Percentiles rank a stretch among this genome's conserved stretches.
These are phyloP conservation scores for Mycena kentingensis DNA, from an alignment of 768 basidiomycete genomes.

Conservation along the genomic window DNA sequence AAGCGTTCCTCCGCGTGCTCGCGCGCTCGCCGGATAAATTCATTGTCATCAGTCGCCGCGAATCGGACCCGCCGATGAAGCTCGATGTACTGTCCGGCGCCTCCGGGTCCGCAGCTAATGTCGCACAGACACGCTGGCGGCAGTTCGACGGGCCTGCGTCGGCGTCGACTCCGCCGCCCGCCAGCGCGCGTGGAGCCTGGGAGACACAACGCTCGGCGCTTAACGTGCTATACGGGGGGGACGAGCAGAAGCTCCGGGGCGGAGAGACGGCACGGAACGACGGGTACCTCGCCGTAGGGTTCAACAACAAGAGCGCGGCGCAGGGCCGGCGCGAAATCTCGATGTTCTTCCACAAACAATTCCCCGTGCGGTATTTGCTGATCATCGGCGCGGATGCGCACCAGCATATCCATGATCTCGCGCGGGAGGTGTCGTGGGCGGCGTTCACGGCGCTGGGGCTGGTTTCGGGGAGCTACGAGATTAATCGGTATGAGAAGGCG, in stretches of 20 bases:
- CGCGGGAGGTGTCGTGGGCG: conserved; percentile 30
- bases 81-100: too few species aligned
- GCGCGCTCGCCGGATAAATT: conserved; percentile 35
- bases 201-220: conserved; percentile 11
- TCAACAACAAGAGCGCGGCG: conserved; percentile 10
- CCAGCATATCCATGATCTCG: conserved; percentile 14
- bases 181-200: conserved; percentile 18
- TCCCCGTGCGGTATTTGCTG: conserved; percentile 36
- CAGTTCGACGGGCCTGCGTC: conserved; percentile 28
- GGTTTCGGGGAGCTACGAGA: conserved; percentile 31
- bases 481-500: conserved; percentile 55
- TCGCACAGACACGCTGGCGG: conserved; percentile 13
- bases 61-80: conserved; percentile 26
- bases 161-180: neutral
- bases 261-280: neutral
- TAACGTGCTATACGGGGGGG: conserved; percentile 27
- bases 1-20: conserved; percentile 31
- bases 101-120: conserved; percentile 28
- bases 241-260: neutral
- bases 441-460: conserved; percentile 32
- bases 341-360: conserved; percentile 33
- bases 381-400: conserved; percentile 27
- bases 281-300: conserved; percentile 7
- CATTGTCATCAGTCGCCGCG: conserved; percentile 31
- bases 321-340: conserved; percentile 7